phyloP scores from a whole-genome alignment of 177 flowering plant genomes.

The Vitis hybrid region DNA sequence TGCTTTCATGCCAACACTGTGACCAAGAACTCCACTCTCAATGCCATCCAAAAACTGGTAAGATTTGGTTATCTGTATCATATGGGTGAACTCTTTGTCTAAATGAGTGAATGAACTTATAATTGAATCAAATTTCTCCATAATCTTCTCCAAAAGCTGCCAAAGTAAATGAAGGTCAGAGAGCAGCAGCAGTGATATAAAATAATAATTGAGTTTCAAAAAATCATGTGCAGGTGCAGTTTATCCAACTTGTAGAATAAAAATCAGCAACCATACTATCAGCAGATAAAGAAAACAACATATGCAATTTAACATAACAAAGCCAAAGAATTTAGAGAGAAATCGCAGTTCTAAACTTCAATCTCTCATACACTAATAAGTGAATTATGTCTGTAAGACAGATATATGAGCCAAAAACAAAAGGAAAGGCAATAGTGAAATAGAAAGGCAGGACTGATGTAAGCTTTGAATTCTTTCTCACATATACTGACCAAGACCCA shows the following conservation, averaged over 20 bases:
- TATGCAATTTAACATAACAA: background rate
- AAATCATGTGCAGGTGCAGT: too few relatives aligned
- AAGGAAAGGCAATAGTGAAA: too few relatives aligned
- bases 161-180: slow-evolving; percentile 26
- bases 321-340: too few relatives aligned
- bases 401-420: too few relatives aligned
- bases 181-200: slow-evolving; percentile 5
- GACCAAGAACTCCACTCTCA: slow-evolving; percentile 37
- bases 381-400: too few relatives aligned
- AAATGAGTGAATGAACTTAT: slow-evolving; percentile 70
- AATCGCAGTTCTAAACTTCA: too few relatives aligned
- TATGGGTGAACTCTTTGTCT: slow-evolving; percentile 74
- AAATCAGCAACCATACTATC: too few relatives aligned
- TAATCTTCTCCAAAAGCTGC: slow-evolving; percentile 81
- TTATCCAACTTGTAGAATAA: too few relatives aligned
- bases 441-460: too few relatives aligned
- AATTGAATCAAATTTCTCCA: slow-evolving; percentile 60
- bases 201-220: background rate
- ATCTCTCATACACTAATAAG: too few relatives aligned
- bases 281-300: background rate
- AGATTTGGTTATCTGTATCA: slow-evolving; percentile 71
- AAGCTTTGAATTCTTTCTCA: too few relatives aligned
- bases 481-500: too few relatives aligned
- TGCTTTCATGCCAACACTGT: slow-evolving; percentile 35
- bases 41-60: slow-evolving; percentile 54